phyloP scores from a whole-genome alignment of 2,329 filamentous ascomycete genomes.

The Ophiostoma perfectum region DNA sequence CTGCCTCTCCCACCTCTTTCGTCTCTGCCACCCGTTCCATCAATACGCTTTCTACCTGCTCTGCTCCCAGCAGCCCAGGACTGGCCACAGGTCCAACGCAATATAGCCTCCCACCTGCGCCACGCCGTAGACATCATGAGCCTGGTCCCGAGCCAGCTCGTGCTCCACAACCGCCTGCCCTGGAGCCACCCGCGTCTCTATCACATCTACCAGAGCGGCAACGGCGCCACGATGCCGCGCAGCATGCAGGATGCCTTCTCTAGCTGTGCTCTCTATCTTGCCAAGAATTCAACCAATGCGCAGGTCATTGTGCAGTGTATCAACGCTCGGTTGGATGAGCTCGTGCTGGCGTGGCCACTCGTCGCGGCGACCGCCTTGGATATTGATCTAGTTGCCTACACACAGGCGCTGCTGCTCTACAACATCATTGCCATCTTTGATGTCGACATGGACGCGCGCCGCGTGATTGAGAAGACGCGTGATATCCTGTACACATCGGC shows the following conservation, averaged over 20 bases:
- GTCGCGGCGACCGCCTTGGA: background rate
- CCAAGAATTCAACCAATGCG: constrained; percentile 45
- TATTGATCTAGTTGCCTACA: constrained; percentile 34
- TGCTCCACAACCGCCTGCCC: constrained; percentile 44
- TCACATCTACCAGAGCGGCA: background rate
- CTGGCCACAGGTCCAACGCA: constrained; percentile 2
- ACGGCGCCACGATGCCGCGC: constrained; percentile 47
- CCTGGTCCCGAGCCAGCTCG: constrained; percentile 44
- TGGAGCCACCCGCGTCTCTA: constrained; percentile 48
- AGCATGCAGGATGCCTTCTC: constrained; percentile 50
- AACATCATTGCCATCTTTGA: constrained; percentile 44
- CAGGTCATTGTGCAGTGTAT: constrained; percentile 41
- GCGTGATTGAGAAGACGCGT: constrained; percentile 27
- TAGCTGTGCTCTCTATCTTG: constrained; percentile 48
- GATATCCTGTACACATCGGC: background rate
- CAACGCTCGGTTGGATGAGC: background rate
- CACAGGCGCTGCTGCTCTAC: constrained; percentile 42
- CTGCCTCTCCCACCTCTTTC: background rate
- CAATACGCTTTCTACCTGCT: too few relatives aligned
- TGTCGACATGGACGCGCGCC: constrained; percentile 36
- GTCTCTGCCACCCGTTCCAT: too few relatives aligned
- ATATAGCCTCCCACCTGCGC: constrained; percentile 33
- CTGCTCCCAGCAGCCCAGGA: background rate
- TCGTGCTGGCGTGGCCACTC: background rate
- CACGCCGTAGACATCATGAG: constrained; percentile 49